Conservation (phyloP, 352 stramenopile genomes). For the Phytophthora fragariaefolia region DNA sequence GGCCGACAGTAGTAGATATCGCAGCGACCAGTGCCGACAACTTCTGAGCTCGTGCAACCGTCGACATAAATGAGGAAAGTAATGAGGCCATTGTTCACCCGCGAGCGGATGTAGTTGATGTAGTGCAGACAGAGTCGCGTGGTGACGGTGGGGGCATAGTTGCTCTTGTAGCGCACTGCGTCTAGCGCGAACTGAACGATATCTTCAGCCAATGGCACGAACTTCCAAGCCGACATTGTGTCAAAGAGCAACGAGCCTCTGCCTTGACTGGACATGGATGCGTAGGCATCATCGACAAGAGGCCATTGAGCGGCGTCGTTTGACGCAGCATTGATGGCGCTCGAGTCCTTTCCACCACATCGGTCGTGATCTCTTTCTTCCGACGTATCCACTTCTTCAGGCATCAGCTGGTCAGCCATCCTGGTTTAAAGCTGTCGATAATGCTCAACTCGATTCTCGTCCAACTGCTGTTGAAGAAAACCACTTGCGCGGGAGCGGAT, state of each 20-base stretch:
- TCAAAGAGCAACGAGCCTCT: slow-evolving; percentile 19
- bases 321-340: neutral
- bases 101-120: slow-evolving; percentile 42
- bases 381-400: neutral
- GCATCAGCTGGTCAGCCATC: slow-evolving; percentile 7
- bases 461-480: neutral
- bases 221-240: slow-evolving; percentile 32
- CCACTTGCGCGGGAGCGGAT: neutral
- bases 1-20: slow-evolving; percentile 54
- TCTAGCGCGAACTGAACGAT: slow-evolving; percentile 42
- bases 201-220: slow-evolving; percentile 24
- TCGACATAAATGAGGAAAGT: slow-evolving; percentile 49
- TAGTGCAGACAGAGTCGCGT: slow-evolving; percentile 51
- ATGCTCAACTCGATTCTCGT: neutral
- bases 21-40: slow-evolving; percentile 43
- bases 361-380: slow-evolving; percentile 8
- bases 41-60: slow-evolving; percentile 35
- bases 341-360: slow-evolving; percentile 20
- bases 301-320: slow-evolving; percentile 6
- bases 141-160: slow-evolving; percentile 44
- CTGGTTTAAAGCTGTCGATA: neutral
- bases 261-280: neutral
- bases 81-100: slow-evolving; percentile 26
- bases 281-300: slow-evolving; percentile 1
- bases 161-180: slow-evolving; percentile 47